Evolutionary conservation across 2,329 filamentous ascomycete genomes (phyloP), one percentile per base, ranked within the genome.

Genomic region (Cladobotryum protrusum): DNA sequence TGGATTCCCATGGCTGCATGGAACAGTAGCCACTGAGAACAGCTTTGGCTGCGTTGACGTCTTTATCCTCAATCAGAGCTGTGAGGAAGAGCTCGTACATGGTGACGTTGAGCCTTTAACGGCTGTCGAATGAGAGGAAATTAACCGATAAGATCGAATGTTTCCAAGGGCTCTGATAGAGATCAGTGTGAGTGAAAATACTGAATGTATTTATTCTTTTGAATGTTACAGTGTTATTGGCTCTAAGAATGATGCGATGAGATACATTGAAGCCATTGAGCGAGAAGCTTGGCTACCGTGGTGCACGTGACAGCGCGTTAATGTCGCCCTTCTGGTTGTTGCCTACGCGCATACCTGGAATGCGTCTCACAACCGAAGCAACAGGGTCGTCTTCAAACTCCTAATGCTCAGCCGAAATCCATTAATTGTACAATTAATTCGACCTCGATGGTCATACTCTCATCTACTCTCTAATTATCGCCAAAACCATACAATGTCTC

Each of bases 71-170:
- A 47, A 85, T 71, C 42, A 74, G 61, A 9, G 77, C 73, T 4
- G 78, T 78, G 50, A 83, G 70, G 57, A 82, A 83, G 15, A 83
- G 66, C 63, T 83, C 79, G 59, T 81, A 75, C 78, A 82, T 82
- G 45, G 14, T 54, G 50, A 50, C 35, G 35, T 4, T 39, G 15
- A 8, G 29, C 36, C 34, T 39, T 18, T n/a, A 4, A 37, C 35
- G 35, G 4, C 35, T n/a, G 35, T 37, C 35, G 15, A 37, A n/a
- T 17, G 35, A 37, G 35, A 12, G 35, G n/a, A 17, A 39, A 39
- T 3, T 37, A 17, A 39, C 15, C 14, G 14, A 29, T 29, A 29
- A 29, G 11, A 8, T 29, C 11, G 24, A 29, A 29, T 8, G 6
- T 29, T 29, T 8, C 6, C 6, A 8, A 9, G 11, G 24, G 6